A percentile compares a stretch with the other conserved stretches of the same genome.
Conservation (phyloP, 768 basidiomycete species). For the Collybia sp. region DNA sequence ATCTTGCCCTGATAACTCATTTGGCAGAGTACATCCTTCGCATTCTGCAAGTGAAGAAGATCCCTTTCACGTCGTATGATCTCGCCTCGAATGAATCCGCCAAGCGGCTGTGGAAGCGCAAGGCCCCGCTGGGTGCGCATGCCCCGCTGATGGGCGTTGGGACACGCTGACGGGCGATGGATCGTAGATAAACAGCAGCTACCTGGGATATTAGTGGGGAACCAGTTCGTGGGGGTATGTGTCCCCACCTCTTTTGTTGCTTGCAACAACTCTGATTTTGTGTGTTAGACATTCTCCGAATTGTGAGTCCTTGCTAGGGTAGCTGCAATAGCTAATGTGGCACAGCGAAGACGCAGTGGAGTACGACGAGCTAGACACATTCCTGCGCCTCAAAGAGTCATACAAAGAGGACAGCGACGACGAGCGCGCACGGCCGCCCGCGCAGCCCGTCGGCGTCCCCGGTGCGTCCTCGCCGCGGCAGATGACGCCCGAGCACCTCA, state of each 20-base stretch:
- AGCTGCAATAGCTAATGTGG: slow-evolving; percentile 1
- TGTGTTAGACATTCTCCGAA: slow-evolving; percentile 56
- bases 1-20: neutral
- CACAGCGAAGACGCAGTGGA: slow-evolving; percentile 83
- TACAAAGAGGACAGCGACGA: slow-evolving; percentile 60
- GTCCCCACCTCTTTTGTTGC: neutral
- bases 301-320: slow-evolving; percentile 47
- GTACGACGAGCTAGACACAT: slow-evolving; percentile 62
- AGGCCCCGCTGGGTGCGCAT: slow-evolving; percentile 57
- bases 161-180: neutral
- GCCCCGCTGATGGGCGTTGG: no score
- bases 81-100: slow-evolving; percentile 82
- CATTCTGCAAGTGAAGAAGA: slow-evolving; percentile 82
- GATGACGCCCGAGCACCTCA: slow-evolving; percentile 77
- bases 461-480: slow-evolving; percentile 71
- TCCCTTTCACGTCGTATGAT: slow-evolving; percentile 77
- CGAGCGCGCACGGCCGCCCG: slow-evolving; percentile 48
- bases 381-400: slow-evolving; percentile 68
- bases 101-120: slow-evolving; percentile 77
- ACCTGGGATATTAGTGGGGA: slow-evolving; percentile 79
- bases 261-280: slow-evolving; percentile 5
- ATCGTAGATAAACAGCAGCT: slow-evolving; percentile 74
- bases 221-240: slow-evolving; percentile 72
- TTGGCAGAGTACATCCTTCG: slow-evolving; percentile 72
- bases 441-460: slow-evolving; percentile 72